Base-by-base conservation (phyloP, 2,329 filamentous ascomycete genomes). In the Sclerotinia borealis region DNA sequence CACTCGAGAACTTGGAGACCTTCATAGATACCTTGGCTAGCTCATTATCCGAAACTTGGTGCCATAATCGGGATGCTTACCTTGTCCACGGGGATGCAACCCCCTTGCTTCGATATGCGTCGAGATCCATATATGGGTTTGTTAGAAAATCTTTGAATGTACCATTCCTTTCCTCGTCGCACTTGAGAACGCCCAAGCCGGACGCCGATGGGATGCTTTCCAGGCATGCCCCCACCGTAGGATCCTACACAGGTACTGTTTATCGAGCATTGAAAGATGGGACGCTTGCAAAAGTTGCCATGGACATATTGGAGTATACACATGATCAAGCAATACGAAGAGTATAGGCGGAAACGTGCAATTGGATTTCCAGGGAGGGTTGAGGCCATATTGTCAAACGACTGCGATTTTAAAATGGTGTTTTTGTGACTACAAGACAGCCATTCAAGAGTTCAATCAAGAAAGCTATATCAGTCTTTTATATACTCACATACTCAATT, bases 101-200 rank as follows among this genome's bases (percentile, higher is more conserved):
- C 17, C 36, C 55, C 10, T 65, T 63, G 49, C 63, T 70, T 0
- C 67, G 67, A 1, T 34, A 43, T 25, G 64, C 65, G 10, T 65
- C 66, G 36, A 66, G 59, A 41, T 49, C 34, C 3, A 66, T 69
- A 55, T 69, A 70, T 49, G 19, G 15, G 19, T 66, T 64, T 29
- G 39, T 66, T 17, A 43, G 64, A 19, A 15, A 37, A 17, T 31
- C 51, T 9, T 34, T 66, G 10, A 22, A 55, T 8, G 54, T 66
- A 10, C 65, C 63, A 55, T 66, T 66, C 27, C 37, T 63, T 22
- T 36, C 45, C 11, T 29, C 34, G 17, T 17, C 41, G 27, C 27
- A 37, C 10, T 39, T 63, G 25, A 39, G 9, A 37, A 60, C 43
- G 19, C 49, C 49, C 7, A 22, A 19, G 34, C 1, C 27, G 5